These are phyloP conservation scores for Amphicarpaea edgeworthii DNA, from an alignment of 306 rosid species.

Conservation along the genomic window DNA sequence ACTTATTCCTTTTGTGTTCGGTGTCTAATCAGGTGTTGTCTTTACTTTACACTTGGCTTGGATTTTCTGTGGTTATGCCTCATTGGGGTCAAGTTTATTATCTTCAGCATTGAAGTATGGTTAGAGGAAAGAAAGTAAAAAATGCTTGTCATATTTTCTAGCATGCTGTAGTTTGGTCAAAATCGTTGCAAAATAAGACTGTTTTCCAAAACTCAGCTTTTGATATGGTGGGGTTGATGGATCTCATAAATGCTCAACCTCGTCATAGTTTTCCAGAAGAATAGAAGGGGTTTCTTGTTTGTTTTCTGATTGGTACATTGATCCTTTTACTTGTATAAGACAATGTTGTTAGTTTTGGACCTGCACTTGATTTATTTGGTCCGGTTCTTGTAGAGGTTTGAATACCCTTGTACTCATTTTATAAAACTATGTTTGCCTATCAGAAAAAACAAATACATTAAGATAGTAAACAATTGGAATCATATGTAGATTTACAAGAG, in stretches of 20 bases:
- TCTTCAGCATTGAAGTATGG: too few relatives aligned
- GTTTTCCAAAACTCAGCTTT: neutral
- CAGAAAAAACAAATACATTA: neutral
- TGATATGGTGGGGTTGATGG: neutral
- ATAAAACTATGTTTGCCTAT: neutral
- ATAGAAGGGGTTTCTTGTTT: neutral
- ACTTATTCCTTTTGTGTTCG: too few relatives aligned
- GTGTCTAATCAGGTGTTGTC: too few relatives aligned
- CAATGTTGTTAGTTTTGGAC: neutral
- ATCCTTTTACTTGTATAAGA: neutral
- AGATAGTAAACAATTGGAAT: slow-evolving; percentile 13
- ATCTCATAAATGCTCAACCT: neutral
- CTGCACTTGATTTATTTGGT: neutral
- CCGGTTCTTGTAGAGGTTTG: neutral
- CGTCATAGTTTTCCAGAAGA: neutral
- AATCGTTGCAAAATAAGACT: neutral
- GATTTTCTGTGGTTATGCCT: too few relatives aligned
- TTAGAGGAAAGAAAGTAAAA: too few relatives aligned
- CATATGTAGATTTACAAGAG: neutral
- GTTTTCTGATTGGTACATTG: neutral
- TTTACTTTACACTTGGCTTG: too few relatives aligned
- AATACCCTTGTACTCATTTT: neutral
- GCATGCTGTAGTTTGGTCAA: neutral
- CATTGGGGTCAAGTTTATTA: too few relatives aligned
- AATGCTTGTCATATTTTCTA: neutral